These are phyloP conservation scores for Yamadazyma conglobata DNA, from an alignment of 1,139 yeast species.

Conservation along the genomic window DNA sequence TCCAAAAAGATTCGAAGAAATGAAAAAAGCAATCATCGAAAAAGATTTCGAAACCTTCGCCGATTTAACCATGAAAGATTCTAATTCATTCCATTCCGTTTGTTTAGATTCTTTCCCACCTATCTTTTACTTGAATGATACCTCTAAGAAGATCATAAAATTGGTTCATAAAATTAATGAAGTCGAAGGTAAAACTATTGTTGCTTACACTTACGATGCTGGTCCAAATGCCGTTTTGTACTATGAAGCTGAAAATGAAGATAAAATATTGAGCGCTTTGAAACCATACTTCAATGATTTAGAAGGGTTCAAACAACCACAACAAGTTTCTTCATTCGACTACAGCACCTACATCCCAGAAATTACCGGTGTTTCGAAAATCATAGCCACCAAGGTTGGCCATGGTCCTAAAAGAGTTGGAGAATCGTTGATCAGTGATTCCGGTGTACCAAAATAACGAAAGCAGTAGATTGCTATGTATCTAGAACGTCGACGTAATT, in stretches of 20 bases:
- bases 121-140: constrained; percentile 89
- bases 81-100: constrained; percentile 95
- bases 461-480: too few species aligned
- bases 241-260: constrained; percentile 73
- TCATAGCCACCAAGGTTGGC: constrained; percentile 84
- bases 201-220: constrained; percentile 97
- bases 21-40: constrained; percentile 70
- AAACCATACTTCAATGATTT: constrained; percentile 13
- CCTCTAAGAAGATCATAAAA: constrained; percentile 85
- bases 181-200: constrained; percentile 60
- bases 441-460: constrained; percentile 30
- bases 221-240: constrained; percentile 98
- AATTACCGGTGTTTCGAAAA: constrained; percentile 70
- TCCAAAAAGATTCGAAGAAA: constrained; percentile 75
- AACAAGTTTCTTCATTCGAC: constrained; percentile 6
- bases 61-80: constrained; percentile 89
- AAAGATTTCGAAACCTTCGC: constrained; percentile 81
- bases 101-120: constrained; percentile 96
- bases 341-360: constrained; percentile 23
- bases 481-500: too few species aligned
- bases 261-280: constrained; percentile 58
- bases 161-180: constrained; percentile 77
- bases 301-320: constrained; percentile 13
- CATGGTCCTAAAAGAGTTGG: constrained; percentile 69
- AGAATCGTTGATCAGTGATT: constrained; percentile 50